Conservation (phyloP, 768 basidiomycete species). For the Cyclocybe aegerita region DNA sequence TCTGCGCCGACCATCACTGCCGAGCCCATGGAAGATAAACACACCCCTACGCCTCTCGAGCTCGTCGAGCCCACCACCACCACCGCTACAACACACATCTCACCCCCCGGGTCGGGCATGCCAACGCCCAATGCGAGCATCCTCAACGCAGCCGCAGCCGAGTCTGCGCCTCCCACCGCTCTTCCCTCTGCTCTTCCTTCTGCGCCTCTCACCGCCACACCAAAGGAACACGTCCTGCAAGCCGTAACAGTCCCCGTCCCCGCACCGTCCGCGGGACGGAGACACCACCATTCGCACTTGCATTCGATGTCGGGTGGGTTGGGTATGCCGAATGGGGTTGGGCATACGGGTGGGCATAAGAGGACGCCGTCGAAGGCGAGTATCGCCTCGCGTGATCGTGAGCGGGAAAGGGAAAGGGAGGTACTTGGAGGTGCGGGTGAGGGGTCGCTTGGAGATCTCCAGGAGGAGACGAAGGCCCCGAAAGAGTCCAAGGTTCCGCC, state of each 20-base stretch:
- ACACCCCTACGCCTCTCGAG: background rate
- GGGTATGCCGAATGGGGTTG: background rate
- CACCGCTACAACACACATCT: background rate
- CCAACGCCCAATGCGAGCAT: no score
- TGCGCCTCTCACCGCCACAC: background rate
- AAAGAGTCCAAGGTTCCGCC: no score
- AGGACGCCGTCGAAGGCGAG: background rate
- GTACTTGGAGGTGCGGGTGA: no score
- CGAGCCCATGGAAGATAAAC: background rate
- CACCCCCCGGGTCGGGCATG: no score
- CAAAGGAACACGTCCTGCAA: constrained; percentile 12
- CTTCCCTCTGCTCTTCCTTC: background rate
- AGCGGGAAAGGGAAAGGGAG: no score
- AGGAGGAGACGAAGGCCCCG: no score
- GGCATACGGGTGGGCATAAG: background rate
- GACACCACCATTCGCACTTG: background rate
- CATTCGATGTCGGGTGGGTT: no score
- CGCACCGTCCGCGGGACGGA: background rate
- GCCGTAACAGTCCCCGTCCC: constrained; percentile 18
- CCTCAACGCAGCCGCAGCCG: background rate
- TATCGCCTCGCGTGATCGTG: background rate
- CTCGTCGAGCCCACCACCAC: background rate
- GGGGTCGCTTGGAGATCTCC: no score
- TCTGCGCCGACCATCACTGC: constrained; percentile 8
- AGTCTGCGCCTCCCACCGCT: background rate